Base-by-base conservation (phyloP, 2,329 filamentous ascomycete genomes). In the Herpomyces periplanetae region DNA sequence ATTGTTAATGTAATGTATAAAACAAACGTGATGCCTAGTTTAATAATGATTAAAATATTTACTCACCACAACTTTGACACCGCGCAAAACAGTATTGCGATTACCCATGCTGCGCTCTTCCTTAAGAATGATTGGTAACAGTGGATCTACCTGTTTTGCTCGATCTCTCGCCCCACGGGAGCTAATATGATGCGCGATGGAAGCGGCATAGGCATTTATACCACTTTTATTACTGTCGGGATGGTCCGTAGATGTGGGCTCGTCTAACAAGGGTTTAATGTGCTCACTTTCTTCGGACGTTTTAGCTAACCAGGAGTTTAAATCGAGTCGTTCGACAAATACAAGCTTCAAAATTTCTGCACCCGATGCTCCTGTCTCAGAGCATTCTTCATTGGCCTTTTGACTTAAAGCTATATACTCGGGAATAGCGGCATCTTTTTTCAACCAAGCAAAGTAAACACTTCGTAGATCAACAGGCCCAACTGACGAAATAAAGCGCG, bases 401-500 rank as follows among this genome's bases (percentile, higher is more conserved):
- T 64, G 59, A 7, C 68, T 65, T 0, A 63, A 61, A 11, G 63
- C 55, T 39, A 88, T 80, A 48, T 91, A 91, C 30, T 85, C 69
- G 5, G 66, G 64, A 27, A 85, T 71, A 21, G 63, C 57, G 21
- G 63, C 57, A 42, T 91, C 75, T 37, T 71, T 69, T 41, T 88
- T 84, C 31, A 66, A 49, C 69, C 71, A 96, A 21, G 71, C 71
- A 34, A 91, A 87, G 45, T 75, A 88, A 40, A 88, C 75, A 36
- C 64, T 80, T 34, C 80, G 69, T 28, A 96, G 47, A 35, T 88
- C 68, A 31, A 87, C 59, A 3, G 62, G 49, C 21, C 48, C 45
- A 18, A 53, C 48, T 23, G 54, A 51, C n/a, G 68, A 73, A 24
- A 65, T 51, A 44, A 91, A 91, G 30, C 80, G 68, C 28, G 80